Conservation (phyloP, 768 basidiomycete species). For the Cystofilobasidium bisporidii region DNA sequence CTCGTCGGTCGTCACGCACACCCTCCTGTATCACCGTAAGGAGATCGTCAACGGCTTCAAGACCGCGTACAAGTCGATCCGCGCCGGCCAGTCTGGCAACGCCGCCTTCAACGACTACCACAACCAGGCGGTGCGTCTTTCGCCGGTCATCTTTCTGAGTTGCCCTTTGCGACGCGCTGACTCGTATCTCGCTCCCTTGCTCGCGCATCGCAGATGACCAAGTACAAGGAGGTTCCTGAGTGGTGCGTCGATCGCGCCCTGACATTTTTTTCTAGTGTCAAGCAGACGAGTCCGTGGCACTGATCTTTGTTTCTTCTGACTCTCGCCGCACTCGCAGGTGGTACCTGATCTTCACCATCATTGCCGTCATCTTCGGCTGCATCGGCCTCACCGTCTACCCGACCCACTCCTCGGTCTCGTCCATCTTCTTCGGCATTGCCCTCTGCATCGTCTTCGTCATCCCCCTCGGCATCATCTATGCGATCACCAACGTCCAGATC, state of each 20-base stretch:
- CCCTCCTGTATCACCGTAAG: conserved; percentile 51
- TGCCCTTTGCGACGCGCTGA: too few species aligned
- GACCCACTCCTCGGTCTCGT: conserved; percentile 23
- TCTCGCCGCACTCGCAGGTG: background rate
- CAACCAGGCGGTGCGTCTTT: conserved; percentile 25
- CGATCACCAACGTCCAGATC: conserved; percentile 32
- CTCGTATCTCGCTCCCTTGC: too few species aligned
- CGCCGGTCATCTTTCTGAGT: too few species aligned
- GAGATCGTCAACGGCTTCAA: conserved; percentile 48
- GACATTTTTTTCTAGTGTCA: too few species aligned
- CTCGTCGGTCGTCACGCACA: conserved; percentile 43
- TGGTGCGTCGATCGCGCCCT: too few species aligned
- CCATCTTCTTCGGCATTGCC: conserved; percentile 49
- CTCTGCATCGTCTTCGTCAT: conserved; percentile 45
- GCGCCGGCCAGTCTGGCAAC: conserved; percentile 26
- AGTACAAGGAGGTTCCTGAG: conserved; percentile 26
- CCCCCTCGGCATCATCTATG: conserved; percentile 49
- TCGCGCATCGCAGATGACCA: too few species aligned
- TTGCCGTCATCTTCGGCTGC: conserved; percentile 19
- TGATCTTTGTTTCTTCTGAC: too few species aligned
- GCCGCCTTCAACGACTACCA: conserved; percentile 28
- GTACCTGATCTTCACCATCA: conserved; percentile 20
- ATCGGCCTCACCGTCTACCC: conserved; percentile 16
- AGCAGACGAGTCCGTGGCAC: too few species aligned
- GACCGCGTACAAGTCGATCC: conserved; percentile 24